Percentiles rank a stretch among this genome's conserved stretches.
These are phyloP conservation scores for Fusarium albidum DNA, from an alignment of 2,329 filamentous ascomycete species.

Conservation along the genomic window DNA sequence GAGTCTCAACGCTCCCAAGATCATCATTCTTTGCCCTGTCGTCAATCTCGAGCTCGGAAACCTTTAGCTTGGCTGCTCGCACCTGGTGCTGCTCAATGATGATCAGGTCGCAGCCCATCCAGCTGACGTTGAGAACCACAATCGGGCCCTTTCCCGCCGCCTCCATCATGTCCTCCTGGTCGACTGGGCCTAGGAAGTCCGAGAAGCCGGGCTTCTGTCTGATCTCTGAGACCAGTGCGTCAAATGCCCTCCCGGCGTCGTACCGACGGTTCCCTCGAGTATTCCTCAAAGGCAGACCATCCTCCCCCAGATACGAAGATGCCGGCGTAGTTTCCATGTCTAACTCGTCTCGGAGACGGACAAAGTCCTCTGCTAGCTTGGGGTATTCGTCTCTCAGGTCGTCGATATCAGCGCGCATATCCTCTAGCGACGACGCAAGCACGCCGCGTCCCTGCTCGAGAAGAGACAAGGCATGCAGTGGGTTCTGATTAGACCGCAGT, in stretches of 20 bases:
- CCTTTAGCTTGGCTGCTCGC: too few relatives aligned
- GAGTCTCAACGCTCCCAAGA: too few relatives aligned
- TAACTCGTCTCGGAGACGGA: neutral
- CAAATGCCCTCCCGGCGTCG: too few relatives aligned
- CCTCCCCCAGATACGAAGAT: too few relatives aligned
- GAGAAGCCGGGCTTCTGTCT: neutral
- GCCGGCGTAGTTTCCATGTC: too few relatives aligned
- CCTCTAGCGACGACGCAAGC: neutral
- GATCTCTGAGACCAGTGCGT: too few relatives aligned
- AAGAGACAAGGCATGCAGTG: neutral
- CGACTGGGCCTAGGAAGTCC: neutral
- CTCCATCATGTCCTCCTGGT: neutral
- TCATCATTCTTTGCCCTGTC: too few relatives aligned
- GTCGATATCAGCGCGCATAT: neutral
- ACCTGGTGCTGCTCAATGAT: too few relatives aligned
- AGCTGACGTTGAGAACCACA: neutral
- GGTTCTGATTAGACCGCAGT: neutral
- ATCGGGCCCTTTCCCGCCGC: neutral
- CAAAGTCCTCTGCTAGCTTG: neutral
- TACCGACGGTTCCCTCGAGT: too few relatives aligned
- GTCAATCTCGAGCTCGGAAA: too few relatives aligned
- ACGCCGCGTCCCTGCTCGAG: slow-evolving; percentile 1
- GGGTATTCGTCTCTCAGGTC: neutral
- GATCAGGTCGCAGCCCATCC: neutral
- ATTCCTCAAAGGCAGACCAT: too few relatives aligned